Percentiles rank a stretch among this genome's conserved stretches.
These are phyloP conservation scores for Trichoderma erinaceum DNA, from an alignment of 495 filamentous ascomycete species.

Conservation along the genomic window DNA sequence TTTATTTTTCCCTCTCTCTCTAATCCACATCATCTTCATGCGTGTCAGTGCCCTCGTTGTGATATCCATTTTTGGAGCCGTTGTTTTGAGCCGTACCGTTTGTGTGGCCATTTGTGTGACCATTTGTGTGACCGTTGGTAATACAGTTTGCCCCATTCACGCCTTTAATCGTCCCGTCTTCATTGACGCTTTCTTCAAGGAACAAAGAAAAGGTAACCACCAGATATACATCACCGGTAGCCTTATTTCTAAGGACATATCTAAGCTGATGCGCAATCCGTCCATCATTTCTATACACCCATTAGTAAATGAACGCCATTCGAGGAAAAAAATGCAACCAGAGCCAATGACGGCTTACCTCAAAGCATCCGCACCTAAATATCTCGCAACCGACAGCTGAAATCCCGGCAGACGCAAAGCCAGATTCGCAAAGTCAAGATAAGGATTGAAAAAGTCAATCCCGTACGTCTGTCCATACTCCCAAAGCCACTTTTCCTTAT, in stretches of 20 bases:
- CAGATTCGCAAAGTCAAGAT: constrained; percentile 77
- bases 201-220: constrained; percentile 75
- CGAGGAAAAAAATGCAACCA: constrained; percentile 14
- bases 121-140: constrained; percentile 5
- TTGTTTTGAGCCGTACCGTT: not conserved
- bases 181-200: constrained; percentile 53
- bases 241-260: constrained; percentile 77
- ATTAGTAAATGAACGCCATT: constrained; percentile 13
- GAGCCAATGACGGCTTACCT: constrained; percentile 29
- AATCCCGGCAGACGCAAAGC: constrained; percentile 76
- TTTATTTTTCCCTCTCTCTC: not conserved
- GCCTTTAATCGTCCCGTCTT: constrained; percentile 49
- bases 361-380: constrained; percentile 68
- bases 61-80: not conserved
- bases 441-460: constrained; percentile 88
- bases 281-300: constrained; percentile 25
- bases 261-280: constrained; percentile 65
- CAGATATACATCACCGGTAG: constrained; percentile 63
- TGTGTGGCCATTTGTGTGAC: not conserved
- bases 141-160: constrained; percentile 26
- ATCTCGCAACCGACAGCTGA: constrained; percentile 64
- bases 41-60: not conserved
- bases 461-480: constrained; percentile 53
- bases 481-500: constrained; percentile 45
- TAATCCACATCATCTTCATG: constrained; percentile 12